Evolutionary conservation across 108 stramenopile species (phyloP).

Genomic region (Chaetoceros muelleri): DNA sequence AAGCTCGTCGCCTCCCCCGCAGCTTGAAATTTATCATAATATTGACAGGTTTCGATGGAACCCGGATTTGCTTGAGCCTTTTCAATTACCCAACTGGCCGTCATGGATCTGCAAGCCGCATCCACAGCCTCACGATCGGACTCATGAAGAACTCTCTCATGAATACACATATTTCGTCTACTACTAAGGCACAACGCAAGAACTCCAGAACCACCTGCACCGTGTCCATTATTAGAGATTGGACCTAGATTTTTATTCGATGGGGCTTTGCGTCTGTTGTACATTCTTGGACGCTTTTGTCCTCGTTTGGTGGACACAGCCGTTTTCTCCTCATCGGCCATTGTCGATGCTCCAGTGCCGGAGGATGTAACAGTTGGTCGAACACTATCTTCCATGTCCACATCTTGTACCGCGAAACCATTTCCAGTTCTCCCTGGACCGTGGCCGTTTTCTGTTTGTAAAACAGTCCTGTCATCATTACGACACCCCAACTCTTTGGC

Average conservation of each 20-base stretch:
- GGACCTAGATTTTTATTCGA: conserved; percentile 50
- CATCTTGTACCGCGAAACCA: conserved; percentile 1
- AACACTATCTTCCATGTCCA: conserved; percentile 24
- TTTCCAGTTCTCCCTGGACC: conserved; percentile 1
- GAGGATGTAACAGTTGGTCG: neutral
- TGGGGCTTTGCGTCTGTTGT: conserved; percentile 11
- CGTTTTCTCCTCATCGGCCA: neutral
- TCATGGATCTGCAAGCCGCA: conserved; percentile 92
- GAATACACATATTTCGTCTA: conserved; percentile 97
- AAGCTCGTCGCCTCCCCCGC: conserved; percentile 79
- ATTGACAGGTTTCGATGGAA: conserved; percentile 81
- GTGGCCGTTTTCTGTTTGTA: conserved; percentile 5
- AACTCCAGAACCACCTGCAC: conserved; percentile 70
- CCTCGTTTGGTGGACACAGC: neutral
- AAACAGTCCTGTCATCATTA: conserved; percentile 11
- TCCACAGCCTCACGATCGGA: conserved; percentile 97
- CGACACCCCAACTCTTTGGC: conserved; percentile 54
- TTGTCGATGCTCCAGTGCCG: neutral
- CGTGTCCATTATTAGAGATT: conserved; percentile 23
- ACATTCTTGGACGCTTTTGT: conserved; percentile 29
- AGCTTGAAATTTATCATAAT: conserved; percentile 85
- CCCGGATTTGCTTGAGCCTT: conserved; percentile 53
- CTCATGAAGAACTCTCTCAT: conserved; percentile 89
- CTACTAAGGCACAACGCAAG: conserved; percentile 95
- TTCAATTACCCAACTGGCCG: conserved; percentile 94